Conservation (phyloP, 192 early-diverging fungal genomes). For the Podila clonocystis region DNA sequence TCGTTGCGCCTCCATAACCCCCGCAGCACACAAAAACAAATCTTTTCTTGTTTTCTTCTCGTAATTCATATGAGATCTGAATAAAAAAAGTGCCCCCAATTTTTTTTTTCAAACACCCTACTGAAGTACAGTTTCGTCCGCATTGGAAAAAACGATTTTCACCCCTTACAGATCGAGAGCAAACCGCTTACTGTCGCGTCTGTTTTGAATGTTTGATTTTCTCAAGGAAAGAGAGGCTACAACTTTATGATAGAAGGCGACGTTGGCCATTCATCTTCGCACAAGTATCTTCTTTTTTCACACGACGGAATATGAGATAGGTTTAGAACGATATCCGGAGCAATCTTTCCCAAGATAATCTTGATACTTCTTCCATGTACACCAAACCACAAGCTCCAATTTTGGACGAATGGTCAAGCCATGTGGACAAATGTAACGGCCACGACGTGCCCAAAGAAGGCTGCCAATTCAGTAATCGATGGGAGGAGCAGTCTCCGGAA, state of each 20-base stretch:
- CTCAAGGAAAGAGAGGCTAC: slow-evolving; percentile 2
- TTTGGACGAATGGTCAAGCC: background rate
- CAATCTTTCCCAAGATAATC: no score
- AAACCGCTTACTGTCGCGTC: background rate
- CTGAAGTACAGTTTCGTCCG: background rate
- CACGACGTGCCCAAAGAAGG: no score
- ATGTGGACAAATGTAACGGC: background rate
- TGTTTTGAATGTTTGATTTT: slow-evolving; percentile 8
- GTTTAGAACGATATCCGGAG: no score
- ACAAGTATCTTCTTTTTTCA: no score
- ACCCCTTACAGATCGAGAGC: no score
- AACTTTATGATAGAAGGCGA: no score
- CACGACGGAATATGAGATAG: no score
- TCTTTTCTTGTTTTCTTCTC: slow-evolving; percentile 35
- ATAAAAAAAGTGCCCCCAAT: background rate
- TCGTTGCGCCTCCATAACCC: background rate
- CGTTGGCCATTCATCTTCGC: background rate
- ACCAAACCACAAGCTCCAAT: no score
- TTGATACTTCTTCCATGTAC: no score
- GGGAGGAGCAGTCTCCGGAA: no score
- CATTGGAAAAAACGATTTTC: background rate
- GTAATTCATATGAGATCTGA: slow-evolving; percentile 20
- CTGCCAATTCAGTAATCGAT: no score
- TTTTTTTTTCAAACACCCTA: background rate
- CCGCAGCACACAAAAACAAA: slow-evolving; percentile 4